phyloP scores from a whole-genome alignment of 345 rosid genomes.

The Eucalyptus regnans region DNA sequence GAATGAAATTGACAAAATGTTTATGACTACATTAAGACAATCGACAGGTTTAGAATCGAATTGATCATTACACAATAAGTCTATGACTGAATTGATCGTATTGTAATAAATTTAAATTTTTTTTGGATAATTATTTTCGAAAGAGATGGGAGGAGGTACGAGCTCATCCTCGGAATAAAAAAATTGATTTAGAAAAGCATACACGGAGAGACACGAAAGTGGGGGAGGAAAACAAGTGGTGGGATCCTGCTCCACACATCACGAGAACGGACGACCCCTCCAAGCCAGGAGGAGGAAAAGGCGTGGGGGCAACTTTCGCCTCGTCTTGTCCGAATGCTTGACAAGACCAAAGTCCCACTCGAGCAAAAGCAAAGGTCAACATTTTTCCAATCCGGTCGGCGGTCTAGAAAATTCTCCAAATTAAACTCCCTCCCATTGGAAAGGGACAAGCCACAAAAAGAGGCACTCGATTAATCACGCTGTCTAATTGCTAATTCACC shows the following conservation, averaged over 20 bases:
- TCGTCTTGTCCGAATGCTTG: neutral
- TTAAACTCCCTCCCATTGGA: neutral
- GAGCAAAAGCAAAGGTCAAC: neutral
- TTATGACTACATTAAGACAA: too few relatives aligned
- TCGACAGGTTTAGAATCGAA: too few relatives aligned
- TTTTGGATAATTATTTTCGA: too few relatives aligned
- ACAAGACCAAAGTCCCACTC: neutral
- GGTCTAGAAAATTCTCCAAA: neutral
- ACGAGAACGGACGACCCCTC: neutral
- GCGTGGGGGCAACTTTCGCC: neutral
- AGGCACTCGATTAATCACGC: neutral
- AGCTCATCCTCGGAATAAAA: too few relatives aligned
- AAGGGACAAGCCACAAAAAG: neutral
- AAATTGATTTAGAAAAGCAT: too few relatives aligned
- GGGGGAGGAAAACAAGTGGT: too few relatives aligned
- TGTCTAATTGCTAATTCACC: neutral
- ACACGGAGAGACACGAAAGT: too few relatives aligned
- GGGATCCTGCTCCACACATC: neutral
- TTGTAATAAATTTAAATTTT: too few relatives aligned
- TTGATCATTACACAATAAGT: too few relatives aligned
- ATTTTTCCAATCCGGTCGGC: neutral
- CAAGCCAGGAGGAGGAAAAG: neutral
- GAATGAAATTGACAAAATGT: too few relatives aligned
- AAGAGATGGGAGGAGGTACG: too few relatives aligned
- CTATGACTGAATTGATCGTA: rapidly evolving